Base-by-base conservation (phyloP, 2,329 filamentous ascomycete genomes). In the Teratosphaeria zuluensis region DNA sequence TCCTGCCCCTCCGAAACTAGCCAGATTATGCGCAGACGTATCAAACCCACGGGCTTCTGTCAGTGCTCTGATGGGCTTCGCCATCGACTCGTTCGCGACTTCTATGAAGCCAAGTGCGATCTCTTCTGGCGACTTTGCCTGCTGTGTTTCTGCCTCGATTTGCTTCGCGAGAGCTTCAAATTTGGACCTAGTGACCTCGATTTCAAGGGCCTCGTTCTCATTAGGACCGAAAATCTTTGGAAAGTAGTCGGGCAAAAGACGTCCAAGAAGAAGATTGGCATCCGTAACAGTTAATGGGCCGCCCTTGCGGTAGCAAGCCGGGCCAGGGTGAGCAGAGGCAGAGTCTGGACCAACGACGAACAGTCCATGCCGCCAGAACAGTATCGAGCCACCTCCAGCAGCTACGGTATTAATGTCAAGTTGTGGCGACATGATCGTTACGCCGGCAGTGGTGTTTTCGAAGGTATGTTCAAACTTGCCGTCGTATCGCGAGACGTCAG, bases 41-140 rank as follows among this genome's bases (percentile, higher is more conserved):
- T 95, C 90, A 63, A 92, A 89, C 0, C 90, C 91, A 70, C 92
- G 90, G 24, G 90, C 90, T 72, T 95, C 90, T 0, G 90, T 95
- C 61, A 95, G 81, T 35, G 89, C 90, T 28, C 91, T 81, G 62
- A 96, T 96, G 0, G 90, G 90, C 38, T 90, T 80, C 1, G 87
- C 89, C 90, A 95, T 94, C 14, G 88, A 84, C 73, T 92, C 89
- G 66, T 94, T 92, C 1, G 90, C 90, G 48, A 95, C 88, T 3
- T 88, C 87, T 68, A 95, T 78, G 70, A 94, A 95, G 0, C 91
- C 91, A 64, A 88, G 88, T 0, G 91, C 90, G 8, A 95, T 87
- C 69, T 94, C 88, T 67, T 95, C 90, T 0, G 86, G 76, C 1
- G 81, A 85, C 6, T 77, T 80, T 66, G 83, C 83, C 12, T 83